Evolutionary conservation across 148 eudicot genomes (phyloP), one percentile per base, ranked within the genome.

Genomic region (Pharnaceum exiguum): DNA sequence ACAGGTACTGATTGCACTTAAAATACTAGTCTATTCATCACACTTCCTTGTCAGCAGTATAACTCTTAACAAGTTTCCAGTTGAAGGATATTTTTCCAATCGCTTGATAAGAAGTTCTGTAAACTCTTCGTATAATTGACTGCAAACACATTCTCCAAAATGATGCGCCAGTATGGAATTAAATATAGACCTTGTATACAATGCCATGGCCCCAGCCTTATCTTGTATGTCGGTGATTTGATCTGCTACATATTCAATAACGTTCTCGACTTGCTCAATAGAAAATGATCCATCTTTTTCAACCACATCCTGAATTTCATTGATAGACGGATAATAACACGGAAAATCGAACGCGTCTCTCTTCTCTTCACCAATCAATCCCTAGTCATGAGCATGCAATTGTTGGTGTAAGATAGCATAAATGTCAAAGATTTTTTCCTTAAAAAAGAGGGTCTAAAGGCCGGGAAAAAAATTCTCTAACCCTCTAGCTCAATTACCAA

Each of bases 271-370:
- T 26, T 57, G 38, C 50, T 43, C 62, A n/a, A 57, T 57, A 12
- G 9, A 5, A 29, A 57, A 57, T 3, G 49, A 40, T 42, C 62
- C 62, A 26, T 57, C 62, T 21, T 57, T 17, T n/a, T 16, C 13
- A 11, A 57, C 15, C 26, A 39, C 22, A 23, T n/a, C 46, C 27
- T 42, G 9, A 43, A 42, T 25, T 42, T 57, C 62, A 9, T 40
- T 35, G 11, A 40, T 25, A 13, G 62, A 16, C 1, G 62, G 35
- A 5, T 23, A 40, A 19, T 40, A 43, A 3, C 38, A 39, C 39
- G 50, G 32, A 33, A 43, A 25, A 57, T 42, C 55, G 29, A 50
- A 50, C 29, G 55, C 26, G 6, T 50, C 33, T 16, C 17, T 11
- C 9, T 27, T 29, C 11, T 50, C 33, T 50, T 29, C 35, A 32